These are phyloP conservation scores for Chalaropsis ovoidea DNA, from an alignment of 2,329 filamentous ascomycete species.

Conservation along the genomic window DNA sequence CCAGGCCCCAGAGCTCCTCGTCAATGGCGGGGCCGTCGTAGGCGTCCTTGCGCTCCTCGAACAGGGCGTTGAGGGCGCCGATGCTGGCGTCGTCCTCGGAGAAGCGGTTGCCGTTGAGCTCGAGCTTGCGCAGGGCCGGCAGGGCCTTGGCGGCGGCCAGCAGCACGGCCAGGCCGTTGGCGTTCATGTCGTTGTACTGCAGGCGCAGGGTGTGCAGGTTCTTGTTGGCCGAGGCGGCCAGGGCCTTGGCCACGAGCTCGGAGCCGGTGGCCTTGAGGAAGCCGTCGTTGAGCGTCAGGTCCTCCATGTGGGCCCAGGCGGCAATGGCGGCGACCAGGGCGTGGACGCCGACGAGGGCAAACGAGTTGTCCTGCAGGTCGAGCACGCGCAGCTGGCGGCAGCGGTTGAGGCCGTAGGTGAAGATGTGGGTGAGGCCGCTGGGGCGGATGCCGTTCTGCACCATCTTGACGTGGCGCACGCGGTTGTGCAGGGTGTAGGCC, in stretches of 20 bases:
- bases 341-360: constrained; percentile 68
- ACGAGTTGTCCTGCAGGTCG: constrained; percentile 96
- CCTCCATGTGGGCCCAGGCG: constrained; percentile 64
- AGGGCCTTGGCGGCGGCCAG: constrained; percentile 59
- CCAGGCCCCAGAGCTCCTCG: constrained; percentile 75
- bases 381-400: constrained; percentile 61
- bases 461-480: constrained; percentile 85
- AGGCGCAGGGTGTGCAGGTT: constrained; percentile 72
- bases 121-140: constrained; percentile 70
- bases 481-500: constrained; percentile 70
- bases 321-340: constrained; percentile 66
- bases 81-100: constrained; percentile 71
- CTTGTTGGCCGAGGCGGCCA: constrained; percentile 64
- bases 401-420: constrained; percentile 67
- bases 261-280: constrained; percentile 70
- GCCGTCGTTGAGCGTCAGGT: constrained; percentile 84
- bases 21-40: constrained; percentile 54
- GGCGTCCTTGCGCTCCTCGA: constrained; percentile 70
- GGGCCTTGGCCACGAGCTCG: constrained; percentile 59
- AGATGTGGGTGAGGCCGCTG: constrained; percentile 74
- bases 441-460: constrained; percentile 95
- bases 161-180: constrained; percentile 61
- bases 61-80: constrained; percentile 54
- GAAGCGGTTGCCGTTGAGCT: constrained; percentile 95
- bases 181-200: constrained; percentile 90